Evolutionary conservation across 768 basidiomycete genomes (phyloP).

Genomic region (Amanita thiersii): DNA sequence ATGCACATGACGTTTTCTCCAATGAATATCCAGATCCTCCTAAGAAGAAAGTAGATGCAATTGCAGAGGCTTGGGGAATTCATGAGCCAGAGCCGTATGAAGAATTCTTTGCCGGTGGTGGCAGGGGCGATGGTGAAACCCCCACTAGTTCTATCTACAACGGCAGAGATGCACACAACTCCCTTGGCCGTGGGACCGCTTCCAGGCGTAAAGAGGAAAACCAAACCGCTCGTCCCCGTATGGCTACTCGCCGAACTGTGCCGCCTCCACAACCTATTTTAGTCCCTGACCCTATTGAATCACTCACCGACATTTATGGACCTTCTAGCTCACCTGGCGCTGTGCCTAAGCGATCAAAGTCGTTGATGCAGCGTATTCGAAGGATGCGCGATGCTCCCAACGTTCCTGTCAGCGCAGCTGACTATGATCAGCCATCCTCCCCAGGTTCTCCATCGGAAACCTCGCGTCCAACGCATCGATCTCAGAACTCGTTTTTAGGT

Average conservation of each 20-base stretch:
- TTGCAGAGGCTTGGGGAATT: slow-evolving; percentile 91
- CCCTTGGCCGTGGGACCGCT: slow-evolving; percentile 17
- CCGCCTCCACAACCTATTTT: slow-evolving; percentile 85
- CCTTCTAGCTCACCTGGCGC: slow-evolving; percentile 36
- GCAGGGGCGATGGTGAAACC: slow-evolving; percentile 45
- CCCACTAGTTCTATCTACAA: slow-evolving; percentile 64
- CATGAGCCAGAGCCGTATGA: slow-evolving; percentile 90
- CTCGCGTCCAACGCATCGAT: slow-evolving; percentile 57
- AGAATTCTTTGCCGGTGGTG: slow-evolving; percentile 82
- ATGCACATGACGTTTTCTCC: slow-evolving; percentile 38
- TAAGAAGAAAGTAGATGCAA: slow-evolving; percentile 83
- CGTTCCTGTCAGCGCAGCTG: slow-evolving; percentile 53
- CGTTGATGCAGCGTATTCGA: slow-evolving; percentile 81
- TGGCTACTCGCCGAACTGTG: slow-evolving; percentile 41
- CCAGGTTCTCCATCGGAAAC: slow-evolving; percentile 22
- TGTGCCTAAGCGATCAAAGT: slow-evolving; percentile 70
- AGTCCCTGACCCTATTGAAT: slow-evolving; percentile 43
- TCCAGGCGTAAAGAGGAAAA: slow-evolving; percentile 36
- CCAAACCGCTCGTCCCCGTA: slow-evolving; percentile 32
- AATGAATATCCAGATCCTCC: slow-evolving; percentile 49
- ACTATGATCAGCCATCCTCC: slow-evolving; percentile 31
- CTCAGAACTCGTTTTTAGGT: slow-evolving; percentile 72
- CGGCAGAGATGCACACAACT: slow-evolving; percentile 42
- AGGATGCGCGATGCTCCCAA: slow-evolving; percentile 86
- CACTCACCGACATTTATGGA: slow-evolving; percentile 23